Evolutionary conservation across 768 basidiomycete species (phyloP).

Genomic region (Tremella mesenterica): DNA sequence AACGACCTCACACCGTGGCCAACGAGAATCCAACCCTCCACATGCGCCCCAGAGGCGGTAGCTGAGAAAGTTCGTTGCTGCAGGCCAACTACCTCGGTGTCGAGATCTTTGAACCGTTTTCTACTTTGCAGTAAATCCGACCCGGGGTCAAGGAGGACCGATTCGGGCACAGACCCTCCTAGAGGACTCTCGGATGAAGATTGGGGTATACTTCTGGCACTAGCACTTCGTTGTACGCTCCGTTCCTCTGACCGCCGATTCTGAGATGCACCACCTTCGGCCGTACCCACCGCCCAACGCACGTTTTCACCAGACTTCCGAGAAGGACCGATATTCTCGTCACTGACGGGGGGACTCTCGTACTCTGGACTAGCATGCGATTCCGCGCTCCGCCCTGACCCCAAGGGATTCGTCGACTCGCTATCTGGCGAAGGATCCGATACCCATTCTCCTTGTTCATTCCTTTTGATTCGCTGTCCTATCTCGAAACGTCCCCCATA

Average conservation of each 20-base stretch:
- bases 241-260: too few species aligned
- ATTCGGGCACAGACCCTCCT: too few species aligned
- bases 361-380: not conserved
- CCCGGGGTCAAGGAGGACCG: too few species aligned
- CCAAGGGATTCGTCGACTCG: not conserved
- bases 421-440: conserved; percentile 36
- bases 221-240: too few species aligned
- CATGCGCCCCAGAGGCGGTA: conserved; percentile 58
- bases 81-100: conserved; percentile 60
- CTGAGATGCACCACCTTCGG: conserved; percentile 22
- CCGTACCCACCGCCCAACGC: conserved; percentile 56
- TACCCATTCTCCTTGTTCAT: conserved; percentile 51
- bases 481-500: conserved; percentile 44
- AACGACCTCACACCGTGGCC: conserved; percentile 60
- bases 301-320: conserved; percentile 52
- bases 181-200: too few species aligned
- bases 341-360: not conserved
- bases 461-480: conserved; percentile 54
- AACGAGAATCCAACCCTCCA: conserved; percentile 68
- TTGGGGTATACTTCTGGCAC: too few species aligned
- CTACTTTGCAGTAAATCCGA: too few species aligned
- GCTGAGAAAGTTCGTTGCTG: conserved; percentile 62
- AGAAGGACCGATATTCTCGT: not conserved
- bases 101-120: conserved; percentile 59
- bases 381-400: not conserved